phyloP scores from a whole-genome alignment of 192 early-diverging fungal genomes.

The Haplosporangium gracile region DNA sequence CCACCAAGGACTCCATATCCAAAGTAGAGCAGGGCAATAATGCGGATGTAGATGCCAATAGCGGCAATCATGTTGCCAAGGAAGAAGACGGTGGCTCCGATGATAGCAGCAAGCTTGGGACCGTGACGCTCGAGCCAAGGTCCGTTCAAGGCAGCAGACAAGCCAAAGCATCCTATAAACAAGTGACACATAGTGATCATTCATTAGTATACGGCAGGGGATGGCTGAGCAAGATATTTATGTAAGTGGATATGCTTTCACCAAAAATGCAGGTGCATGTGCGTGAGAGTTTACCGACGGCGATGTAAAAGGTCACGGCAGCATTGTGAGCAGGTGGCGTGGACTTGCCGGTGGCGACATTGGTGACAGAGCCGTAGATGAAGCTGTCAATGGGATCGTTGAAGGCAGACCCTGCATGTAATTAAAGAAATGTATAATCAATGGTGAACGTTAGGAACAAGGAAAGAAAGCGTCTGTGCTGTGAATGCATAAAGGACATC shows the following conservation, averaged over 20 bases:
- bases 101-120: slow-evolving; percentile 59
- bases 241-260: neutral
- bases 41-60: slow-evolving; percentile 59
- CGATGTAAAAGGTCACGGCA: slow-evolving; percentile 70
- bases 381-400: slow-evolving; percentile 66
- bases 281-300: slow-evolving; percentile 47
- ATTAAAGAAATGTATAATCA: neutral
- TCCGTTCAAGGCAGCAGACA: slow-evolving; percentile 66
- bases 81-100: slow-evolving; percentile 64
- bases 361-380: slow-evolving; percentile 34
- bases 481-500: neutral
- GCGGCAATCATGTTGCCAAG: slow-evolving; percentile 67
- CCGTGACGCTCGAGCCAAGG: slow-evolving; percentile 70
- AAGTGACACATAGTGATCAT: neutral
- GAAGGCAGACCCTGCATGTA: slow-evolving; percentile 73
- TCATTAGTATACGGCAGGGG: neutral
- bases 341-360: slow-evolving; percentile 18
- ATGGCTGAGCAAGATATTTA: neutral
- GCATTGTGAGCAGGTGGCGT: slow-evolving; percentile 59
- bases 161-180: slow-evolving; percentile 57
- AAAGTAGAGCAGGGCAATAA: slow-evolving; percentile 70
- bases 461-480: neutral
- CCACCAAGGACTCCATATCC: slow-evolving; percentile 72
- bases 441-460: neutral
- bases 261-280: neutral